phyloP scores from a whole-genome alignment of 176 grass and related monocot genomes.

The Thalia dealbata region DNA sequence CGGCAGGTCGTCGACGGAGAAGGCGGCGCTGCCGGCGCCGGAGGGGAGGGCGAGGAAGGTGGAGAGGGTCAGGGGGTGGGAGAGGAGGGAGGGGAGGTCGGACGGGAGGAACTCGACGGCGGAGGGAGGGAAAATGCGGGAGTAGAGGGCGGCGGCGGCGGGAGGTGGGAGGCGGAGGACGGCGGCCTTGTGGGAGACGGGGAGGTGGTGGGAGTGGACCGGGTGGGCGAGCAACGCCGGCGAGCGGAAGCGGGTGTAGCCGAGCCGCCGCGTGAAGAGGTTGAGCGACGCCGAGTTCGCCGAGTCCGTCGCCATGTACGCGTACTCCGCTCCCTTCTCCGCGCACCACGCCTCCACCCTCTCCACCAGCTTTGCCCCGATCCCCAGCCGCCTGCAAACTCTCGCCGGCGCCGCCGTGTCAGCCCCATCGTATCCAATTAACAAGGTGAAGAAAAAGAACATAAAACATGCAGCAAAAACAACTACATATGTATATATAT shows the following conservation, averaged over 20 bases:
- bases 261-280: constrained; percentile 53
- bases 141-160: constrained; percentile 31
- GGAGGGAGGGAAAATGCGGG: constrained; percentile 22
- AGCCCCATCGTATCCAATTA: background rate
- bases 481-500: too few relatives aligned
- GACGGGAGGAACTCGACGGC: constrained; percentile 53
- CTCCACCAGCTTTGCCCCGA: constrained; percentile 41
- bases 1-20: background rate
- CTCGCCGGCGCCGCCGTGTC: background rate
- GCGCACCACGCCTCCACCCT: constrained; percentile 43
- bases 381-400: constrained; percentile 53
- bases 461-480: background rate
- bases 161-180: constrained; percentile 31
- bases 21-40: background rate
- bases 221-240: constrained; percentile 48
- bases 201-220: constrained; percentile 37
- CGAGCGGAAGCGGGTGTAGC: constrained; percentile 44
- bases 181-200: constrained; percentile 12
- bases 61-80: constrained; percentile 54
- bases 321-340: constrained; percentile 29
- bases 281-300: constrained; percentile 53
- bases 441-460: background rate
- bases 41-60: constrained; percentile 46
- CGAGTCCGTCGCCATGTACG: constrained; percentile 50
- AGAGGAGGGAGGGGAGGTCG: constrained; percentile 50